Evolutionary conservation across 2,329 filamentous ascomycete species (phyloP).

Genomic region (Coniochaeta prunicola): DNA sequence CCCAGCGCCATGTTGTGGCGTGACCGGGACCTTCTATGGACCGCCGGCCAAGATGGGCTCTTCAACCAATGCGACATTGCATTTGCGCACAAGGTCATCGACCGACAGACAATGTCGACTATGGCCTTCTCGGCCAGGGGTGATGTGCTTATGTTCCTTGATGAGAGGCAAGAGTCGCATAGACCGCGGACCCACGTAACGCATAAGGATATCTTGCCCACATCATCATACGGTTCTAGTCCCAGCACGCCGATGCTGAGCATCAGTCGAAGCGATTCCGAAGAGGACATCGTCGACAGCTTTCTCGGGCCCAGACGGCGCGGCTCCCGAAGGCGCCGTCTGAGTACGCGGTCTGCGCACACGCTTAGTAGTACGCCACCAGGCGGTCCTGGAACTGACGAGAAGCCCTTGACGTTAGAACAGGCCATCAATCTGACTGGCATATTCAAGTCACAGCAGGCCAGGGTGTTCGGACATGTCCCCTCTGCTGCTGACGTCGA

Average conservation of each 20-base stretch:
- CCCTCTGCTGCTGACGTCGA: conserved; percentile 43
- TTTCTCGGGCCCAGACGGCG: conserved; percentile 43
- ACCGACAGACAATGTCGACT: conserved; percentile 53
- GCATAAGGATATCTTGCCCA: conserved; percentile 20
- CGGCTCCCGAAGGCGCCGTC: conserved; percentile 30
- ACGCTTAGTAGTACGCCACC: conserved; percentile 49
- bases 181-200: conserved; percentile 32
- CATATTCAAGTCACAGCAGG: conserved; percentile 50
- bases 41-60: conserved; percentile 52
- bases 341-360: conserved; percentile 34
- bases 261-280: conserved; percentile 55
- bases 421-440: conserved; percentile 52
- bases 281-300: conserved; percentile 55
- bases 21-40: conserved; percentile 59
- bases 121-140: conserved; percentile 54
- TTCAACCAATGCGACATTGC: conserved; percentile 61
- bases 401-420: conserved; percentile 44
- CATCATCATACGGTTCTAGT: conserved; percentile 39
- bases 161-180: conserved; percentile 43
- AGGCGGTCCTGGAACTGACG: conserved; percentile 29
- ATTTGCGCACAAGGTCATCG: conserved; percentile 55
- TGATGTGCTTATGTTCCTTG: conserved; percentile 54
- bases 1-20: conserved; percentile 56
- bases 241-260: conserved; percentile 43
- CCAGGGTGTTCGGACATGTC: conserved; percentile 54